Percentiles rank a stretch among this genome's conserved stretches.
These are phyloP conservation scores for Persicaria maculosa DNA, from an alignment of 148 eudicot species.

Conservation along the genomic window DNA sequence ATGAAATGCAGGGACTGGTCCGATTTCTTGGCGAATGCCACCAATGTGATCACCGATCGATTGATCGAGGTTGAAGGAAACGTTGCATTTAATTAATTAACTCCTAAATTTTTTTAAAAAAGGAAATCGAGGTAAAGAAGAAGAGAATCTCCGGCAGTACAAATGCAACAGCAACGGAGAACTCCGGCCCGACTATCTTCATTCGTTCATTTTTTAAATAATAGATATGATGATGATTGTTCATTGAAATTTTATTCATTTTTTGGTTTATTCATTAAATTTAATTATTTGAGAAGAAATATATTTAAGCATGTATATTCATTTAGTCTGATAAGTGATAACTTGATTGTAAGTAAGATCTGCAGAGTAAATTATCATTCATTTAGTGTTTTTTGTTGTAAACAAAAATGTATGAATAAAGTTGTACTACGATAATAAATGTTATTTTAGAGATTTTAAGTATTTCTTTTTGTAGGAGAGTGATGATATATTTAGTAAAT, in stretches of 20 bases:
- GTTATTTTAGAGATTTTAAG: too few species aligned
- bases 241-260: not conserved
- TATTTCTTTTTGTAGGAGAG: too few species aligned
- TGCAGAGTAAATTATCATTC: too few species aligned
- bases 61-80: constrained; percentile 42
- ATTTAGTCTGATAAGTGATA: too few species aligned
- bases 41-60: constrained; percentile 37
- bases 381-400: too few species aligned
- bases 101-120: not conserved
- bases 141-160: not conserved
- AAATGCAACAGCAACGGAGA: not conserved
- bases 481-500: too few species aligned
- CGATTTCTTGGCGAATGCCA: constrained; percentile 40
- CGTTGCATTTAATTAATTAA: not conserved
- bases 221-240: not conserved
- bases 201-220: not conserved
- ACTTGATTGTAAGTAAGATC: too few species aligned
- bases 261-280: not conserved
- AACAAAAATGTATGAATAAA: too few species aligned
- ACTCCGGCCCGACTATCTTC: not conserved
- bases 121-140: too few species aligned
- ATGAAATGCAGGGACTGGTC: constrained; percentile 48
- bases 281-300: not conserved
- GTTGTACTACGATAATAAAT: too few species aligned
- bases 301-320: too few species aligned